Evolutionary conservation across 2,329 filamentous ascomycete genomes (phyloP), one percentile per base, ranked within the genome.

Genomic region (Fusarium verrucosum): DNA sequence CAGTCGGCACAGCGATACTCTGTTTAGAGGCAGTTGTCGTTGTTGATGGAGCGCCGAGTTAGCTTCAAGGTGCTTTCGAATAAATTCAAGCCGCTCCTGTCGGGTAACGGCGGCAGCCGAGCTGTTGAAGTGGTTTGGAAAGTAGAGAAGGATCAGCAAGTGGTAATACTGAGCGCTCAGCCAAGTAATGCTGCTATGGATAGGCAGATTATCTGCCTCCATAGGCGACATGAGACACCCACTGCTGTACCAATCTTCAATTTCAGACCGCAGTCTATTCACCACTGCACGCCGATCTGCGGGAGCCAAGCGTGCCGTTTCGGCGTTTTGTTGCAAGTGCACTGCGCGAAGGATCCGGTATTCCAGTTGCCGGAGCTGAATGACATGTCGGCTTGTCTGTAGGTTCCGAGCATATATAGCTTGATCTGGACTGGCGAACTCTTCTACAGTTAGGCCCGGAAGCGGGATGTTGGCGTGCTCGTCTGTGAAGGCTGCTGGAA

Each of bases 171-270:
- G 72, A 0, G 77, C 77, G 22, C 75, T 78, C 16, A 80, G 53
- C 80, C 80, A 82, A 3, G 79, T 77, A 35, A 81, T 75, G 4
- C 78, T 79, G 58, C 74, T 81, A 60, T 81, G 80, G 19, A 81
- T 80, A 16, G 79, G 77, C 4, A 81, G 70, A 44, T 81, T 80
- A 61, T 81, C 79, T 3, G 76, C 72, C 41, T 81, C 78, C 43
- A 76, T 72, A 2, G 78, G 77, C 7, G 77, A 79, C 54, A 81
- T 72, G 6, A 82, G 75, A 42, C 79, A 82, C 1, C 80, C 80
- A 28, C 76, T 78, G 54, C 76, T 80, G 58, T 82, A 82, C 79
- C 80, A 82, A 56, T 81, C 75, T 50, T 82, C 80, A 19, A 82
- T 80, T 23, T 79, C 74, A n/a, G 75, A 70, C n/a, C 78, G 73